Conservation (phyloP, 2,329 filamentous ascomycete species). For the Aureobasidium sp. region DNA sequence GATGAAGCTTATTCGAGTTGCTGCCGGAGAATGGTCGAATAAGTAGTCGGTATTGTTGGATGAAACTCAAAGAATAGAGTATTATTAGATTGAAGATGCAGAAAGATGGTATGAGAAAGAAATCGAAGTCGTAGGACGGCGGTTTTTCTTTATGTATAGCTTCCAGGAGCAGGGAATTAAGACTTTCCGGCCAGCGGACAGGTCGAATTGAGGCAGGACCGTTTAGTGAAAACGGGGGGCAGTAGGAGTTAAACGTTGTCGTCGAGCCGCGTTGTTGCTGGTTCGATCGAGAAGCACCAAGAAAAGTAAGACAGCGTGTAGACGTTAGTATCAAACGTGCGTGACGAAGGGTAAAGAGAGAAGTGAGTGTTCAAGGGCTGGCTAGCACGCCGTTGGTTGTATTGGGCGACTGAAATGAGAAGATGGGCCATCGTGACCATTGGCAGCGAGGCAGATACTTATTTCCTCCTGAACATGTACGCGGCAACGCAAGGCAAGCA, state of each 20-base stretch:
- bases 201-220: conserved; percentile 17
- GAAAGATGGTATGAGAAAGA: conserved; percentile 13
- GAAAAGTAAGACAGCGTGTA: conserved; percentile 11
- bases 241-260: conserved; percentile 9
- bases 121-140: conserved; percentile 17
- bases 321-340: conserved; percentile 12
- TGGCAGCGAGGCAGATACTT: conserved; percentile 12
- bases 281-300: conserved; percentile 13
- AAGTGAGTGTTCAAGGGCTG: conserved; percentile 3
- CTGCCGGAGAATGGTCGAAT: conserved; percentile 19
- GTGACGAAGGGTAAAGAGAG: conserved; percentile 10
- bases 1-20: conserved; percentile 19
- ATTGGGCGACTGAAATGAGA: conserved; percentile 13
- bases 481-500: conserved; percentile 10
- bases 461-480: conserved; percentile 10
- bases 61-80: conserved; percentile 15
- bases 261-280: conserved; percentile 12
- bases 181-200: conserved; percentile 27
- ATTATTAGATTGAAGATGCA: conserved; percentile 13
- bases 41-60: conserved; percentile 14
- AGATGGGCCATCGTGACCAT: conserved; percentile 9
- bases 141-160: conserved; percentile 20
- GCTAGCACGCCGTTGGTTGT: conserved; percentile 13
- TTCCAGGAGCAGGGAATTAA: conserved; percentile 15
- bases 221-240: conserved; percentile 7